Evolutionary conservation across 805 yeast species (phyloP), one percentile per base, ranked within the genome.

Genomic region (Kazachstania africana): DNA sequence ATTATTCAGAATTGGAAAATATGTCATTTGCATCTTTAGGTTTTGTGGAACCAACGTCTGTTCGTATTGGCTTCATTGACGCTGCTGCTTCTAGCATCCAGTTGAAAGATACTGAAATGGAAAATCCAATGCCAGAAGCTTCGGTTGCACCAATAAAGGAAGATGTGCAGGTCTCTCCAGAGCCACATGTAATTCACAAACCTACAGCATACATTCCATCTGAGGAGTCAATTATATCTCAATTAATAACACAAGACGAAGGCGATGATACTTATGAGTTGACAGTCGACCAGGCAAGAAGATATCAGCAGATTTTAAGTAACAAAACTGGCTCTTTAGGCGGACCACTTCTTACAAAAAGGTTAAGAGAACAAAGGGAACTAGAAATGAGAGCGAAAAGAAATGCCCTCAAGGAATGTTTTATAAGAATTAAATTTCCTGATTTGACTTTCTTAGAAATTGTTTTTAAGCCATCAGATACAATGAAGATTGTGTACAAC

Each of bases 361-460:
- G 63, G 23, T 46, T 65, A 22, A 60, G 66, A 27, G 62, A 62
- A 28, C 50, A 53, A 28, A 43, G 54, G 14, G 47, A 46, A 39
- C 52, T 36, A 36, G 45, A 41, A n/a, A n/a, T n/a, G n/a, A 22
- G 35, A 35, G 45, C 38, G 38, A 55, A 46, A 32, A 38, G 26
- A 18, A 36, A 38, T 24, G 53, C 27, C 20, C 26, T 44, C 3
- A 24, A 47, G 10, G 48, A 50, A 29, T 64, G 72, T 31, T 47
- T 58, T 6, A 47, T 76, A 2, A 59, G 83, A 34, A 43, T 77
- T 8, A 60, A 68, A 32, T 68, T 78, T 36, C 81, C 82, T 1
- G 80, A 77, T 48, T 62, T 65, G 33, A 59, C 65, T 3, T 58
- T 57, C 15, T 45, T 76, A 1, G 75, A 76, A 40, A 57, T 70